Conservation (phyloP, 768 basidiomycete species). For the Crassisporium funariophilum region DNA sequence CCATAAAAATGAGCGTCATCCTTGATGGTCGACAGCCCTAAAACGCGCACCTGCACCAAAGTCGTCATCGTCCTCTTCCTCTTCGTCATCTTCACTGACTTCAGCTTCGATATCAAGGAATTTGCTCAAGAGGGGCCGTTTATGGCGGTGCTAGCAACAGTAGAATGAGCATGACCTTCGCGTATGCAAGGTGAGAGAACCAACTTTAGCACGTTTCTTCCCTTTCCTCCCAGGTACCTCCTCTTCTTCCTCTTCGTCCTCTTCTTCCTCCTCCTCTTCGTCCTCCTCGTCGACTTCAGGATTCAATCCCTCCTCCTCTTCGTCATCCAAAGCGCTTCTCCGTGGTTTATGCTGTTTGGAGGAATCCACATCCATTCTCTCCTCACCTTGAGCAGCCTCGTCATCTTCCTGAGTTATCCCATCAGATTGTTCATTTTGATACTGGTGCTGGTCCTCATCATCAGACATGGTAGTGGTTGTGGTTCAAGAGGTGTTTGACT, state of each 20-base stretch:
- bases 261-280: constrained; percentile 50
- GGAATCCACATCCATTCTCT: constrained; percentile 44
- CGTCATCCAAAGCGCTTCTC: constrained; percentile 6
- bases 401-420: constrained; percentile 40
- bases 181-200: constrained; percentile 14
- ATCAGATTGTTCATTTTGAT: constrained; percentile 42
- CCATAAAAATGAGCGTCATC: constrained; percentile 9
- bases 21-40: not conserved
- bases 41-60: constrained; percentile 50
- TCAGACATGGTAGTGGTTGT: constrained; percentile 43
- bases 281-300: constrained; percentile 34
- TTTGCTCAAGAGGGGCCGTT: constrained; percentile 63
- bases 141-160: constrained; percentile 59
- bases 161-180: constrained; percentile 5
- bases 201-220: constrained; percentile 65
- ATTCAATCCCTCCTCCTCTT: constrained; percentile 18
- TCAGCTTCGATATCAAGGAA: constrained; percentile 97
- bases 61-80: constrained; percentile 83
- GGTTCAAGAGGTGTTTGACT: constrained; percentile 21
- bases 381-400: constrained; percentile 45
- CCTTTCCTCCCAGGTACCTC: constrained; percentile 49
- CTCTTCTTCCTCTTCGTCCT: constrained; percentile 58
- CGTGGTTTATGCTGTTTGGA: constrained; percentile 27
- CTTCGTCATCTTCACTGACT: constrained; percentile 96
- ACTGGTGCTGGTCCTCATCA: constrained; percentile 38